phyloP scores from a whole-genome alignment of 345 rosid genomes.

The Salix viminalis region DNA sequence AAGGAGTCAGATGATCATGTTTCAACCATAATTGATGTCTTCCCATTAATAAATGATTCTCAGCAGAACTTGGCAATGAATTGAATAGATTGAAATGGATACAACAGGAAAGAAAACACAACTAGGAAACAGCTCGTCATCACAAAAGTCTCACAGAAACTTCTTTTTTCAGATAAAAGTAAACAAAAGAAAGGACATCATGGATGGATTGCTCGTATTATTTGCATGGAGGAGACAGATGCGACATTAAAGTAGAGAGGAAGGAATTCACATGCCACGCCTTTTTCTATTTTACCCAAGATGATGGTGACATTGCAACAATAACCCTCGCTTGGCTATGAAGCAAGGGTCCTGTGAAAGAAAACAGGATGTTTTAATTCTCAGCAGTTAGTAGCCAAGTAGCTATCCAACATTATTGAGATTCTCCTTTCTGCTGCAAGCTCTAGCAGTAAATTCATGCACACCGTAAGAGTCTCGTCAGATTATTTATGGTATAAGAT shows the following conservation, averaged over 20 bases:
- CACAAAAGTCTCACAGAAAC: neutral
- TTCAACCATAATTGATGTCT: too few species aligned
- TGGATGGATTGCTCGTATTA: conserved; percentile 5
- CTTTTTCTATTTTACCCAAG: conserved; percentile 9
- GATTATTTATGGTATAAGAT: too few species aligned
- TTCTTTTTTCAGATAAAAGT: neutral
- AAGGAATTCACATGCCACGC: neutral
- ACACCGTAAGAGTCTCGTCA: neutral
- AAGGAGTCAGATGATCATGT: neutral
- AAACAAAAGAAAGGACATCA: neutral
- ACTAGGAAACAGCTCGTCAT: neutral
- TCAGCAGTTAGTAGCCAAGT: neutral
- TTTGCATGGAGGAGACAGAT: neutral
- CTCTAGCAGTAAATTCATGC: neutral
- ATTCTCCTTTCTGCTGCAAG: neutral
- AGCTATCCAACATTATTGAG: neutral
- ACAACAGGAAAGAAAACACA: neutral
- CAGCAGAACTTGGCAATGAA: neutral
- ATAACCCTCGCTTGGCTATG: neutral
- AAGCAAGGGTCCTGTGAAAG: neutral
- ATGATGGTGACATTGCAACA: conserved; percentile 8
- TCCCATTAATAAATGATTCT: too few species aligned
- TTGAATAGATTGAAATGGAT: neutral
- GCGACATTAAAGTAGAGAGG: neutral
- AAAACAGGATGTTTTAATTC: neutral